Evolutionary conservation across 2,329 filamentous ascomycete genomes (phyloP).

Genomic region (Colletotrichum tanaceti): DNA sequence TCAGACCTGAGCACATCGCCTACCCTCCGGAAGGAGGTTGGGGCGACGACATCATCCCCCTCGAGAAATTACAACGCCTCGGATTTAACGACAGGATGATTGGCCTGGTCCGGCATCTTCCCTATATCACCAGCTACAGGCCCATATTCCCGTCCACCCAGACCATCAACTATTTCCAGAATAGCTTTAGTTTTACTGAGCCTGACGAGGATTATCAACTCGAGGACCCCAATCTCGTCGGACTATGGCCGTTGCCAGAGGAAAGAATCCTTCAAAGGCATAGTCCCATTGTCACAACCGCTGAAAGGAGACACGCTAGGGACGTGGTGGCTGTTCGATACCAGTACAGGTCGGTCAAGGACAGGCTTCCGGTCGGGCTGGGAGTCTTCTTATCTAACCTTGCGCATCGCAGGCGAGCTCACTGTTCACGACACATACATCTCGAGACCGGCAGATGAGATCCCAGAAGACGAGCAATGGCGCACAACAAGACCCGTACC

Average conservation of each 20-base stretch:
- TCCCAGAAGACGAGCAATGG: slow-evolving; percentile 2
- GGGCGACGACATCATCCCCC: slow-evolving; percentile 2
- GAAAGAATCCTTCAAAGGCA: slow-evolving; percentile 4
- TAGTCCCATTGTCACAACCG: neutral
- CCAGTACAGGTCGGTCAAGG: neutral
- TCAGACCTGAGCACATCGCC: neutral
- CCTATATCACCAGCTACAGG: neutral
- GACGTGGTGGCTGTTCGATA: neutral
- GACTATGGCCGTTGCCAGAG: slow-evolving; percentile 8
- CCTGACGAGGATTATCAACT: neutral
- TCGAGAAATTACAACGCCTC: too few species aligned
- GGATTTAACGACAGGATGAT: too few species aligned
- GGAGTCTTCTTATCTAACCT: neutral
- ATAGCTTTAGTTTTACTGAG: neutral
- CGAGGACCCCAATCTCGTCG: neutral
- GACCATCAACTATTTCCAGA: neutral
- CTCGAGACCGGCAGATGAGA: neutral
- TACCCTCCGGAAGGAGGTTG: slow-evolving; percentile 17
- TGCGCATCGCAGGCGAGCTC: neutral
- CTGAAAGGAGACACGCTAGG: neutral
- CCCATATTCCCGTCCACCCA: neutral
- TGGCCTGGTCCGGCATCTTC: too few species aligned
- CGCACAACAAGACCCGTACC: neutral
- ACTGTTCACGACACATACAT: neutral
- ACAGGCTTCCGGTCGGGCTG: neutral